Evolutionary conservation across 2,329 filamentous ascomycete genomes (phyloP).

Genomic region (Diaporthe nobilis): DNA sequence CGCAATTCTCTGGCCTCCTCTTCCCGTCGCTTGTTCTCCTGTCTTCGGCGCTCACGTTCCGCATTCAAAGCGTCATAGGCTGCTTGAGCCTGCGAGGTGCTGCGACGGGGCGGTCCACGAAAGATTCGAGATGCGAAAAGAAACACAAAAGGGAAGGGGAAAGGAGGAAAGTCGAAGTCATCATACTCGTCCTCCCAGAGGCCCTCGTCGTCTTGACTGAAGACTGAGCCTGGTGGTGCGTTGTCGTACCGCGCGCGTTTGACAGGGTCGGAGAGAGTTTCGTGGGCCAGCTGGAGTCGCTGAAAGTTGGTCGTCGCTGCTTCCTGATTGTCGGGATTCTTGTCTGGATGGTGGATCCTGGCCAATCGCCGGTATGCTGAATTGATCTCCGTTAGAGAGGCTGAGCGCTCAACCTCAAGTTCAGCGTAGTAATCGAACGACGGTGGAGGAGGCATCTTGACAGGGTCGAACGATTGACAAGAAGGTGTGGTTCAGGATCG

Average conservation of each 20-base stretch:
- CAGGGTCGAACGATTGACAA: background rate
- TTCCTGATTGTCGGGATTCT: constrained; percentile 44
- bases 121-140: background rate
- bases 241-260: constrained; percentile 45
- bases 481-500: background rate
- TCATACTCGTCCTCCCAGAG: constrained; percentile 1
- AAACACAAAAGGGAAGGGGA: background rate
- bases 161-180: background rate
- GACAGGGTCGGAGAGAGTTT: constrained; percentile 44
- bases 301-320: constrained; percentile 47
- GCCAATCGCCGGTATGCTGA: constrained; percentile 46
- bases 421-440: constrained; percentile 46
- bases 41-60: background rate
- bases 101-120: background rate
- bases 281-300: constrained; percentile 47
- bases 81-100: background rate
- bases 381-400: constrained; percentile 45
- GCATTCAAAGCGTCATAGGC: background rate
- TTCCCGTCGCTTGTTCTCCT: constrained; percentile 2
- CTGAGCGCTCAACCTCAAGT: constrained; percentile 46
- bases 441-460: constrained; percentile 24
- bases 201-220: background rate
- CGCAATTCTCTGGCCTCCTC: background rate
- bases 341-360: constrained; percentile 47
- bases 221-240: background rate